These are phyloP conservation scores for Cladophialophora carrionii DNA, from an alignment of 2,329 filamentous ascomycete genomes.

Conservation along the genomic window DNA sequence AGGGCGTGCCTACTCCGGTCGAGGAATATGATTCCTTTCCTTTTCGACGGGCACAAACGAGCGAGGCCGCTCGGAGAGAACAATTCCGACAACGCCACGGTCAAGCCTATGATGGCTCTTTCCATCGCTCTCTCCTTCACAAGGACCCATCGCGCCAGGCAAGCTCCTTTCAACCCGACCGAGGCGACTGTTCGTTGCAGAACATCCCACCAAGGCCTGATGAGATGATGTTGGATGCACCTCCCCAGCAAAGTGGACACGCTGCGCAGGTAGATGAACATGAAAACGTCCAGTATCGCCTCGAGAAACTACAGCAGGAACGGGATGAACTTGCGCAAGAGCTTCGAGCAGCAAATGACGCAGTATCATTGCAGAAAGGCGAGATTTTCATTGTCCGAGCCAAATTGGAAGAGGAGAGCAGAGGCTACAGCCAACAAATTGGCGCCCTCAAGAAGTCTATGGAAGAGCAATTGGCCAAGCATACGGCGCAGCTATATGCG, in stretches of 20 bases:
- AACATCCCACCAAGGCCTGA: conserved; percentile 21
- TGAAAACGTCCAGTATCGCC: conserved; percentile 34
- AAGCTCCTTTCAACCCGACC: neutral
- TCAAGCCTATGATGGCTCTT: conserved; percentile 18
- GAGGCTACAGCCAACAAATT: conserved; percentile 59
- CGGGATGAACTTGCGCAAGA: conserved; percentile 47
- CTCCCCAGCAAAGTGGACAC: conserved; percentile 1
- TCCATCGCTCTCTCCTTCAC: neutral
- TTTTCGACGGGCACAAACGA: conserved; percentile 16
- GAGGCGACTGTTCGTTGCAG: conserved; percentile 14
- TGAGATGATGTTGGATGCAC: conserved; percentile 15
- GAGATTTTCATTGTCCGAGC: conserved; percentile 65
- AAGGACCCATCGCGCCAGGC: conserved; percentile 9
- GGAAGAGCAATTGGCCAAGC: conserved; percentile 57
- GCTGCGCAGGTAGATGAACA: conserved; percentile 38
- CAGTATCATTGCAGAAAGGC: conserved; percentile 58
- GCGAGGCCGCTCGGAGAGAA: conserved; percentile 37
- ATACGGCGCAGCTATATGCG: conserved; percentile 59
- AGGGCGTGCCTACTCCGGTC: conserved; percentile 37
- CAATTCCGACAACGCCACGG: conserved; percentile 38
- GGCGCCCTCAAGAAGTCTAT: conserved; percentile 58
- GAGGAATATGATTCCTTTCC: conserved; percentile 36
- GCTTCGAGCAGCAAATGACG: conserved; percentile 46
- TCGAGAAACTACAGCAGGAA: conserved; percentile 43
- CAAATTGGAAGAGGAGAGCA: conserved; percentile 58